Evolutionary conservation across 106 monocot species (phyloP), one percentile per base, ranked within the genome.

Genomic region (Acorus gramineus): DNA sequence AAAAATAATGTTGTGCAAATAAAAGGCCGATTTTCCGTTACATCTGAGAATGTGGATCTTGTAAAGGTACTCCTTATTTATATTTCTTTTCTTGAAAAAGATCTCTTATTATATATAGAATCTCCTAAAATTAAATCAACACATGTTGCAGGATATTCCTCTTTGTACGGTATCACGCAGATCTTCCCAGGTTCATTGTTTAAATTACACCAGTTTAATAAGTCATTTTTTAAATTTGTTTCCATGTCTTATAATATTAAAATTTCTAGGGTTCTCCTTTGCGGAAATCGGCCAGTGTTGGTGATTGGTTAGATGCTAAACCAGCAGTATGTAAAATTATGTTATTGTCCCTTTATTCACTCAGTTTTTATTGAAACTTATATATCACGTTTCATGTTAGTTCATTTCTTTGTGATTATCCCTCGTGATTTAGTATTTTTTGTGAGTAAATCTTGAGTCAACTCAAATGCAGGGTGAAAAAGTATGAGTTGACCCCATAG

Each of bases 31-130:
- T 95, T 95, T 74, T 95, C 95, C 66, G 90, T 95, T 73, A 95
- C 95, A 69, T 95, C 95, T 59, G 95, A 95, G 79, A 86, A 95
- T 84, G 90, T 93, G 14, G 92, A 93, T 82, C 79, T 93, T 69
- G 92, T 79, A 28, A 93, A 93, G 80, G 93, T 93, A 57, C 28
- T 28, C 28, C 28, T 28, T 28, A 28, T 28, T 28, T 28, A 28
- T 28, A 71, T 50, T 6, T 64, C 10, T n/a, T 4, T 47, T 61
- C 8, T 9, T 42, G 6, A 14, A 2, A 57, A 28, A 59, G 11
- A 7, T 4, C 53, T 62, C 47, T 53, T 76, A 50, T 49, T 8
- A 42, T 57, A 12, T 50, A 44, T 1, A 47, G 53, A 13, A 59
- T 61, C 49, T 52, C 6, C 8, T 64, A 14, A 66, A 55, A 42